Conservation (phyloP, 2,329 filamentous ascomycete genomes). For the Diaporthe nobilis region DNA sequence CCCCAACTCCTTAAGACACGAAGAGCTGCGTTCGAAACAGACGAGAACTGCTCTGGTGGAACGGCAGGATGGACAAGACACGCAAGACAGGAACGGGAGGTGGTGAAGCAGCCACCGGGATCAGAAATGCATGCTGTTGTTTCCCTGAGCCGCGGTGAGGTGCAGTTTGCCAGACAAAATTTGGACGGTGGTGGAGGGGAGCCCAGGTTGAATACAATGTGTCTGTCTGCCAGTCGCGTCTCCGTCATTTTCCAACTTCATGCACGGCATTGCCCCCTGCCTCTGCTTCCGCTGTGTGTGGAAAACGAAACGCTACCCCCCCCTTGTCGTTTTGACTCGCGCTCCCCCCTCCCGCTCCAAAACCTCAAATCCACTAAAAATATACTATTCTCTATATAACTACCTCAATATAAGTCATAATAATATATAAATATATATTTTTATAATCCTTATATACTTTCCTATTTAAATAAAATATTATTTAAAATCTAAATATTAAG, state of each 20-base stretch:
- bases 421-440: too few species aligned
- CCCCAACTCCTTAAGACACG: conserved; percentile 23
- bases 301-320: too few species aligned
- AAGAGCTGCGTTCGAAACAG: conserved; percentile 13
- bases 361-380: too few species aligned
- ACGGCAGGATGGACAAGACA: conserved; percentile 6
- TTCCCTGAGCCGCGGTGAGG: conserved; percentile 1
- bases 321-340: too few species aligned
- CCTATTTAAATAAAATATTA: too few species aligned
- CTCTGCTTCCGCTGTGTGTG: background rate
- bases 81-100: conserved; percentile 9
- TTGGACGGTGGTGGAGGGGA: conserved; percentile 34
- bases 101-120: conserved; percentile 22
- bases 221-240: conserved; percentile 28
- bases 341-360: too few species aligned
- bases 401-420: too few species aligned
- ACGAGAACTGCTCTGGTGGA: conserved; percentile 9
- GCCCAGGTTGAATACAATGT: conserved; percentile 8
- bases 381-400: too few species aligned
- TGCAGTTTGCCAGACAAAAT: conserved; percentile 34
- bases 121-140: conserved; percentile 37
- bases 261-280: conserved; percentile 36
- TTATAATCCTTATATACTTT: too few species aligned
- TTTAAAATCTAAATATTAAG: too few species aligned
- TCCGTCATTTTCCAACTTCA: conserved; percentile 37